Conservation (phyloP, 148 eudicot species). For the Silene latifolia region DNA sequence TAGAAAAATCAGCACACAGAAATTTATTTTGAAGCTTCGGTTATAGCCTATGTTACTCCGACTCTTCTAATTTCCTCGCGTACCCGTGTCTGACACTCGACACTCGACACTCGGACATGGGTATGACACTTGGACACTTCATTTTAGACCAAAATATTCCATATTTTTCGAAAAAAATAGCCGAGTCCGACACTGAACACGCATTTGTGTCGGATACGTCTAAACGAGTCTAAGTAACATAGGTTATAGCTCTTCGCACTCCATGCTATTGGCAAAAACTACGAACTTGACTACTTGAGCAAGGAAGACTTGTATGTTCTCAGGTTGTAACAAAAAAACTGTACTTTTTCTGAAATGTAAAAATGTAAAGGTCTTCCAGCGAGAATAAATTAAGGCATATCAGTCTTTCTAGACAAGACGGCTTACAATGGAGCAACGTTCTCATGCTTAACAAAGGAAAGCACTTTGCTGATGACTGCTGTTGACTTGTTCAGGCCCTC, state of each 20-base stretch:
- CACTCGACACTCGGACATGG: too few species aligned
- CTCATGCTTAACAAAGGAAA: slow-evolving; percentile 60
- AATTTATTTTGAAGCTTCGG: not conserved
- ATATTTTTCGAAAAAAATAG: too few species aligned
- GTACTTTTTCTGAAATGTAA: too few species aligned
- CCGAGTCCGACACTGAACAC: too few species aligned
- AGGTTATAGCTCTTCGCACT: not conserved
- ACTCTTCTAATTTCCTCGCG: too few species aligned
- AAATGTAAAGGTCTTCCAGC: not conserved
- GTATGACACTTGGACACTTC: too few species aligned
- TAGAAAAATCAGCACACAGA: not conserved
- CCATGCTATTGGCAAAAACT: not conserved
- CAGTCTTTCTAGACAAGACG: slow-evolving; percentile 2
- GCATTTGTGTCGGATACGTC: too few species aligned
- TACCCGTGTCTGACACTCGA: too few species aligned
- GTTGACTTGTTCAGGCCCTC: slow-evolving; percentile 77
- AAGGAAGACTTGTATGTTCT: too few species aligned
- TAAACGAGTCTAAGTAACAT: too few species aligned
- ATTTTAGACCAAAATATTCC: too few species aligned
- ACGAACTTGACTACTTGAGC: not conserved
- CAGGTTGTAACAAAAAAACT: not conserved
- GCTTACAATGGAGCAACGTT: slow-evolving; percentile 69
- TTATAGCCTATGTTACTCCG: too few species aligned
- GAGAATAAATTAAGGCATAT: not conserved
- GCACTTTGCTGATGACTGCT: slow-evolving; percentile 62